Evolutionary conservation across 805 yeast genomes (phyloP).

Genomic region (Danielozyma ontarioensis): DNA sequence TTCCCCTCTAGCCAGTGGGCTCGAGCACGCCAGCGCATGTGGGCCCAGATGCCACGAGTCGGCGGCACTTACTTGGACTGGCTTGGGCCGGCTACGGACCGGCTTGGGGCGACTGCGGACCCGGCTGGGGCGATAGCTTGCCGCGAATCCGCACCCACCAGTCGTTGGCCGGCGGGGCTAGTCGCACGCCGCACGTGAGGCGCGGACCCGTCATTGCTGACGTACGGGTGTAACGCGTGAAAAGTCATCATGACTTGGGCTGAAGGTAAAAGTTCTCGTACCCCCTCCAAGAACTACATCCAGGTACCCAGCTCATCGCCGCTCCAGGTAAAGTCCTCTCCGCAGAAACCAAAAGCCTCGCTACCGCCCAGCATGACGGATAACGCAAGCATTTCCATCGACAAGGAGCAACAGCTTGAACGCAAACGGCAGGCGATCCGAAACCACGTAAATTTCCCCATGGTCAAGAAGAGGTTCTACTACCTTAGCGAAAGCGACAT

Average conservation of each 20-base stretch:
- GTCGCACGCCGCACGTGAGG: no score
- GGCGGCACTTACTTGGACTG: no score
- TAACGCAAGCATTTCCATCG: constrained; percentile 11
- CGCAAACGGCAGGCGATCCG: constrained; percentile 31
- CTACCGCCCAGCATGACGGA: constrained; percentile 6
- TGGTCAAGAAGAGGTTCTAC: constrained; percentile 29
- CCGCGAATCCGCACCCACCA: no score
- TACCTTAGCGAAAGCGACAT: constrained; percentile 38
- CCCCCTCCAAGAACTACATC: constrained; percentile 11
- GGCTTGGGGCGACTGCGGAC: no score
- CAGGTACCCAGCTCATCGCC: constrained; percentile 43
- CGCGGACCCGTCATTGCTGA: no score
- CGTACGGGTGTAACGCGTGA: background rate
- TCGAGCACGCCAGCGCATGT: no score
- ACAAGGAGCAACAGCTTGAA: constrained; percentile 25
- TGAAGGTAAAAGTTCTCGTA: no score
- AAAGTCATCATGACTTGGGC: background rate
- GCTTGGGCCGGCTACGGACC: no score
- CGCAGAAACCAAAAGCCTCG: constrained; percentile 7
- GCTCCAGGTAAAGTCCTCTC: constrained; percentile 23
- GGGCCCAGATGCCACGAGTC: no score
- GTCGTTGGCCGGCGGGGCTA: no score
- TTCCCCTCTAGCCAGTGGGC: no score
- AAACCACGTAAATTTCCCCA: constrained; percentile 34
- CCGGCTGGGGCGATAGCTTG: no score